Conservation (phyloP, 1,284 basidiomycete genomes). For the Apiotrichum veenhuisii region DNA sequence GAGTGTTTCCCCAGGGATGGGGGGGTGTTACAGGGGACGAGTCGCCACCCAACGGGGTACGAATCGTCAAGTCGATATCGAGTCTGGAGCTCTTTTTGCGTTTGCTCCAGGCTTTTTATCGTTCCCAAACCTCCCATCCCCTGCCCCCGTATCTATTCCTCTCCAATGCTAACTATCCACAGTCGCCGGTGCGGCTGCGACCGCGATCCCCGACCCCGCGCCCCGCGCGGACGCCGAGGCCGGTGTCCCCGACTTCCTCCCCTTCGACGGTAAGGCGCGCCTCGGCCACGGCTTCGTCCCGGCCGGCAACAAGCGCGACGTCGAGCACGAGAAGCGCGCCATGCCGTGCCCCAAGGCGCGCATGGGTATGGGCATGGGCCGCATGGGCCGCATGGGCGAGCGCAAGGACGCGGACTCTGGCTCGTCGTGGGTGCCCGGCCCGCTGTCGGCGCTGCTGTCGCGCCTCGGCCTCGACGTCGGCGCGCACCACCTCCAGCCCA, state of each 20-base stretch:
- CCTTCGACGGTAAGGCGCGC: neutral
- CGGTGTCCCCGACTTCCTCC: neutral
- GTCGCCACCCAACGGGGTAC: constrained; percentile 1
- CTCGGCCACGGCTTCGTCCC: neutral
- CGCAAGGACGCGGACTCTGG: neutral
- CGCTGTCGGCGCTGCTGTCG: constrained; percentile 1
- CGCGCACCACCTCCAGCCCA: too few species aligned
- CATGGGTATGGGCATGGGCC: neutral
- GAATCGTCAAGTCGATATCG: too few species aligned
- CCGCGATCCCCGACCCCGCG: neutral
- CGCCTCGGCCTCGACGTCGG: constrained; percentile 3
- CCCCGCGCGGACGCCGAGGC: neutral
- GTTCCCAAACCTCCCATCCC: neutral
- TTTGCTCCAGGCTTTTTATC: too few species aligned
- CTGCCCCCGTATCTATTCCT: neutral
- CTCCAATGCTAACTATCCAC: neutral
- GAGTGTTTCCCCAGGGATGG: neutral
- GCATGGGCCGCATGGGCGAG: neutral
- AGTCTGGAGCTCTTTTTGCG: too few species aligned
- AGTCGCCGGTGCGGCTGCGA: neutral
- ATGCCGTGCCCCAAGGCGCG: constrained; percentile 6
- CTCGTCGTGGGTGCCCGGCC: constrained; percentile 3
- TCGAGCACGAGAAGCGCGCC: neutral
- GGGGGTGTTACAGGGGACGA: too few species aligned
- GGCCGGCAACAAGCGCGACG: neutral